A percentile compares a stretch with the other conserved stretches of the same genome.
Conservation (phyloP, 2,329 filamentous ascomycete genomes). For the Fusarium dlaminii region DNA sequence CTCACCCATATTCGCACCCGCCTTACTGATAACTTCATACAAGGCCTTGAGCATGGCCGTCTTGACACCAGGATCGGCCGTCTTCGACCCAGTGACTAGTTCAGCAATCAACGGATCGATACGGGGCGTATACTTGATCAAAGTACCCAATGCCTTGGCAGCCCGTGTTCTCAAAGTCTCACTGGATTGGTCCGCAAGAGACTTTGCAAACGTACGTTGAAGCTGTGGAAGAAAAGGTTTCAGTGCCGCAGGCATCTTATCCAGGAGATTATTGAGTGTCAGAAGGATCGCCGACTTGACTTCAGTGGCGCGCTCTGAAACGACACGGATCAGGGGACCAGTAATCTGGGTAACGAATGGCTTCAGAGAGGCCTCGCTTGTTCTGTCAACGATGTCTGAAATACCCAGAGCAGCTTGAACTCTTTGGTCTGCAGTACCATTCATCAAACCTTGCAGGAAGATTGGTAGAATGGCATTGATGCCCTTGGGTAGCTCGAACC, state of each 20-base stretch:
- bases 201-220: conserved; percentile 96
- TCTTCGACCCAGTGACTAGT: conserved; percentile 95
- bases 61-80: conserved; percentile 82
- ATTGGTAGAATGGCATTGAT: conserved; percentile 97
- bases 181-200: conserved; percentile 90
- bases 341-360: conserved; percentile 98
- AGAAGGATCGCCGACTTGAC: conserved; percentile 95
- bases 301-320: conserved; percentile 94
- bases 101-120: conserved; percentile 94
- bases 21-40: conserved; percentile 96
- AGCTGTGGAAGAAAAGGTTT: conserved; percentile 98
- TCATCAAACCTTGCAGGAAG: conserved; percentile 97
- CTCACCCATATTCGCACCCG: conserved; percentile 94
- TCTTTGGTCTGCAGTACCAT: conserved; percentile 90
- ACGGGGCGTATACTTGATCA: conserved; percentile 94
- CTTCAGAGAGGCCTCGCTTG: conserved; percentile 85
- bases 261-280: conserved; percentile 92
- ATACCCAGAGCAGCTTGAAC: conserved; percentile 92
- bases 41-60: conserved; percentile 97
- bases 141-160: conserved; percentile 90
- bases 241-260: conserved; percentile 94
- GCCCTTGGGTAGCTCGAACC: conserved; percentile 93
- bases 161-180: conserved; percentile 87
- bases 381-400: conserved; percentile 94
- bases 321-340: conserved; percentile 95